Percentiles rank a stretch among this genome's conserved stretches.
Conservation (phyloP, 2,329 filamentous ascomycete species). For the Hymenoscyphus albidus region DNA sequence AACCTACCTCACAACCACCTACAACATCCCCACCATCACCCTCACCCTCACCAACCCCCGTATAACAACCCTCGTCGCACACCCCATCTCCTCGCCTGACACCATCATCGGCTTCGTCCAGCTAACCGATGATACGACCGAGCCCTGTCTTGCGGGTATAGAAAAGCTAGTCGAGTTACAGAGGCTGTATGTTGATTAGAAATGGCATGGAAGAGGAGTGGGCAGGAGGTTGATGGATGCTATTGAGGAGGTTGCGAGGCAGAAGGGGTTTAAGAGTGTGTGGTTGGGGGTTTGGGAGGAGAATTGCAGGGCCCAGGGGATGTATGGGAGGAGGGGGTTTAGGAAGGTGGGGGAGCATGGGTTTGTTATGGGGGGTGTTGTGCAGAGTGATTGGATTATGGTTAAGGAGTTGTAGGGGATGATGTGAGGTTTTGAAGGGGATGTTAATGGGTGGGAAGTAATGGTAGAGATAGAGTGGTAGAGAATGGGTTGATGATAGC, state of each 20-base stretch:
- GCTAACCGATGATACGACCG: conserved; percentile 37
- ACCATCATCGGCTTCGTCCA: conserved; percentile 41
- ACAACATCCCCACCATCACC: conserved; percentile 31
- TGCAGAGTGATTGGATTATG: conserved; percentile 44
- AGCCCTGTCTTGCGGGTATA: conserved; percentile 37
- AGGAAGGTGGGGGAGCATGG: conserved; percentile 39
- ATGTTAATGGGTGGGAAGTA: too few species aligned
- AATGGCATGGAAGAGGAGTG: conserved; percentile 39
- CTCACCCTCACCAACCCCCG: conserved; percentile 28
- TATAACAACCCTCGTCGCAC: conserved; percentile 33
- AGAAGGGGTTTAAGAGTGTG: conserved; percentile 38
- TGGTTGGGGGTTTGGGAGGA: conserved; percentile 49
- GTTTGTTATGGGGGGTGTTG: conserved; percentile 40
- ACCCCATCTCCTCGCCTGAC: conserved; percentile 13
- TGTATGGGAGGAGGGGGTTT: conserved; percentile 43
- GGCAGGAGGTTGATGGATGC: conserved; percentile 35
- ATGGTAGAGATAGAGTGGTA: too few species aligned
- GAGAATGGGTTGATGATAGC: too few species aligned
- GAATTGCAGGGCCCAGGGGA: conserved; percentile 38
- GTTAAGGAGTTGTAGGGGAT: conserved; percentile 33
- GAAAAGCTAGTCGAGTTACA: conserved; percentile 39
- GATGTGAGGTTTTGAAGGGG: not conserved
- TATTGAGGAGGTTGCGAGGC: conserved; percentile 36
- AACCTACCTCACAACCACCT: conserved; percentile 39
- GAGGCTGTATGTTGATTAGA: conserved; percentile 40